Evolutionary conservation across 352 stramenopile species (phyloP).

Genomic region (Pythium rishiriense): DNA sequence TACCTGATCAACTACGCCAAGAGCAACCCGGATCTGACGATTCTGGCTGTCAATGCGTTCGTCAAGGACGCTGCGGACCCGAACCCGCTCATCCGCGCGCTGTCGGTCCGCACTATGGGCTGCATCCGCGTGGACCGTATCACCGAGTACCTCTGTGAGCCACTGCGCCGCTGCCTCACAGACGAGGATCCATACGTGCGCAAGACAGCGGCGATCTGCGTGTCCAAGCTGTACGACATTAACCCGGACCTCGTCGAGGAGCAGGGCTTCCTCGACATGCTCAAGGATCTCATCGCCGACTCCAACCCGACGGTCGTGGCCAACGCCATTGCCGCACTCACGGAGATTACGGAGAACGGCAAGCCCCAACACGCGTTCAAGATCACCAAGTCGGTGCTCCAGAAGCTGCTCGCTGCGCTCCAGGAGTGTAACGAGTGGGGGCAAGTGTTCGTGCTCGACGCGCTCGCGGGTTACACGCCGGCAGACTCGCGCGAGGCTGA

Average conservation of each 20-base stretch:
- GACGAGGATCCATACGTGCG: conserved; percentile 98
- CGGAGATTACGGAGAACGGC: conserved; percentile 97
- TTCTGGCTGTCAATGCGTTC: conserved; percentile 99
- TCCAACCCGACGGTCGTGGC: conserved; percentile 98
- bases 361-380: conserved; percentile 89
- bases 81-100: conserved; percentile 94
- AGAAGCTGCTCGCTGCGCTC: conserved; percentile 97
- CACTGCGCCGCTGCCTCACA: conserved; percentile 92
- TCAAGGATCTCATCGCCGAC: conserved; percentile 98
- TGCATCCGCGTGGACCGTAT: conserved; percentile 99
- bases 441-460: conserved; percentile 98
- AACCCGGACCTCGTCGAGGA: conserved; percentile 96
- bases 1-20: conserved; percentile 99
- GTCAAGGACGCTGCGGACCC: conserved; percentile 91
- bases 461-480: conserved; percentile 94
- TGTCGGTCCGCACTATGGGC: conserved; percentile 99
- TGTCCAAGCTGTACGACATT: conserved; percentile 99
- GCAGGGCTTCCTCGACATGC: conserved; percentile 94
- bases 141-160: conserved; percentile 98
- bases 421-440: conserved; percentile 99
- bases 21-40: conserved; percentile 98
- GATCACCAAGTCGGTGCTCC: conserved; percentile 96
- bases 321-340: conserved; percentile 98
- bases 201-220: conserved; percentile 99
- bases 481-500: conserved; percentile 96